A percentile compares a stretch with the other conserved stretches of the same genome.
Conservation (phyloP, 495 filamentous ascomycete genomes). For the Hypoxylon subgilvum region DNA sequence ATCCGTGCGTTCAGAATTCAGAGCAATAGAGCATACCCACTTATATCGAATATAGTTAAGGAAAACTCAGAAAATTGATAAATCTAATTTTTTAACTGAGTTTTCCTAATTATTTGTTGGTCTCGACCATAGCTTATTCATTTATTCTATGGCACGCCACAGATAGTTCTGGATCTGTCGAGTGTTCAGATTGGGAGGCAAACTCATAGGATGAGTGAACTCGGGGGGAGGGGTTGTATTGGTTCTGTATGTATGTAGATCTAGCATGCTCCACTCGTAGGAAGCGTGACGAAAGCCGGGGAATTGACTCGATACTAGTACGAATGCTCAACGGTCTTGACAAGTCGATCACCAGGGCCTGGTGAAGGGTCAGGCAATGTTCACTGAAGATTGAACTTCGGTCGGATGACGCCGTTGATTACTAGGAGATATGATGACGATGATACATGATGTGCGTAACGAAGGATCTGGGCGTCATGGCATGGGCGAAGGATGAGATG, state of each 20-base stretch:
- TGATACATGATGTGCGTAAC: not conserved
- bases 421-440: constrained; percentile 5
- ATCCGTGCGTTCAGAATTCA: too few relatives aligned
- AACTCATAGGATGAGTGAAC: constrained; percentile 15
- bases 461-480: constrained; percentile 1
- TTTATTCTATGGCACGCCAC: too few relatives aligned
- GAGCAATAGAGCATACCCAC: too few relatives aligned
- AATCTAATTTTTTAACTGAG: too few relatives aligned
- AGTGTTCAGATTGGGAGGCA: too few relatives aligned
- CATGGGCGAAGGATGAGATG: not conserved
- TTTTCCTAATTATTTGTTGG: too few relatives aligned
- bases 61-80: too few relatives aligned
- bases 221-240: too few relatives aligned
- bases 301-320: not conserved
- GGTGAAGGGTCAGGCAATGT: not conserved
- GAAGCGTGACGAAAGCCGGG: not conserved
- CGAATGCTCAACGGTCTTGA: not conserved
- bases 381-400: not conserved
- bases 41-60: too few relatives aligned
- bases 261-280: not conserved
- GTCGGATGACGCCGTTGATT: not conserved
- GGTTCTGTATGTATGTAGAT: too few relatives aligned
- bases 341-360: not conserved
- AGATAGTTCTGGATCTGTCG: too few relatives aligned
- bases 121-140: too few relatives aligned